Evolutionary conservation across 495 filamentous ascomycete species (phyloP).

Genomic region (Aspergillus taichungensis): DNA sequence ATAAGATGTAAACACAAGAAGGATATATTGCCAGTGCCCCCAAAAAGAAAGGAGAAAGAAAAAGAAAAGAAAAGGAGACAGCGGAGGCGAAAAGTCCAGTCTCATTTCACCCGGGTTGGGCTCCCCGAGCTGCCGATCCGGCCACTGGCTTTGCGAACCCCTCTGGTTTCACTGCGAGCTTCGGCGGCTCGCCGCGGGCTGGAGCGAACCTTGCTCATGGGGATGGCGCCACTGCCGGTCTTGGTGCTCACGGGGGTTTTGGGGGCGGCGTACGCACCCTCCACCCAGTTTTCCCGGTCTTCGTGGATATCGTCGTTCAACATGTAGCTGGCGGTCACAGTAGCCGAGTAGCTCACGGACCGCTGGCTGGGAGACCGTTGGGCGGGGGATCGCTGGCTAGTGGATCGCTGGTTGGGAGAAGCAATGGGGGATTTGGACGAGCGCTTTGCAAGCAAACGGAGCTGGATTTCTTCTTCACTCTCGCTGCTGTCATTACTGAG

Average conservation of each 20-base stretch:
- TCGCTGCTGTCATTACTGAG: slow-evolving; percentile 46
- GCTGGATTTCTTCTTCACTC: slow-evolving; percentile 68
- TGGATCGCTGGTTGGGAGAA: slow-evolving; percentile 39
- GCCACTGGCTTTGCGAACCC: slow-evolving; percentile 87
- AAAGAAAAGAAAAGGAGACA: slow-evolving; percentile 1
- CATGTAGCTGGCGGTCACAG: slow-evolving; percentile 37
- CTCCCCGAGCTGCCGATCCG: slow-evolving; percentile 71
- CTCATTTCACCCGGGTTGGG: slow-evolving; percentile 24
- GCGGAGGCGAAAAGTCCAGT: not conserved
- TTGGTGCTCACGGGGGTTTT: slow-evolving; percentile 59
- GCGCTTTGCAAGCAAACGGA: slow-evolving; percentile 59
- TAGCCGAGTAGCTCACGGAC: slow-evolving; percentile 43
- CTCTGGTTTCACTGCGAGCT: slow-evolving; percentile 46
- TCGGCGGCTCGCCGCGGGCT: slow-evolving; percentile 53
- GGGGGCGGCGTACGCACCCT: slow-evolving; percentile 28
- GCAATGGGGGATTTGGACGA: slow-evolving; percentile 43
- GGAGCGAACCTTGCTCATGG: slow-evolving; percentile 63
- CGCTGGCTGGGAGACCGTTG: slow-evolving; percentile 25
- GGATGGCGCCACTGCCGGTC: slow-evolving; percentile 57
- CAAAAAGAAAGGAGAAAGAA: slow-evolving; percentile 7
- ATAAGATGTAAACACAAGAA: slow-evolving; percentile 7
- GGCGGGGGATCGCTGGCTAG: slow-evolving; percentile 21
- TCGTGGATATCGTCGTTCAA: slow-evolving; percentile 35
- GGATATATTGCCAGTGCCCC: slow-evolving; percentile 7
- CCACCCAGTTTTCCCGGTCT: slow-evolving; percentile 40